Conservation (phyloP, 768 basidiomycete species). For the Mycena albidolilacea region DNA sequence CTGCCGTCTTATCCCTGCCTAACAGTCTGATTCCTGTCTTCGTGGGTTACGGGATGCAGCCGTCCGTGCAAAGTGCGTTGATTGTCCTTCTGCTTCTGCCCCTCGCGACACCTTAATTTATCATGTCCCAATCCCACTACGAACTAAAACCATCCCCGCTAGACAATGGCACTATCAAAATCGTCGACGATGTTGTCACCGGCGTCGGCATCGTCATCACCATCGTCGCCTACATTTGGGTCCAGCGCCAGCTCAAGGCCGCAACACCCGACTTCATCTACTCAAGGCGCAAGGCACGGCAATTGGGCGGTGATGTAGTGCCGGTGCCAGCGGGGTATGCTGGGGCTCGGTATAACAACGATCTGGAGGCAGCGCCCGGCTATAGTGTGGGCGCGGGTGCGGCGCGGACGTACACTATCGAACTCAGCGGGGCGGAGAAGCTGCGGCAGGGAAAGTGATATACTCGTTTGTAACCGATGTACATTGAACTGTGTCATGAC, state of each 20-base stretch:
- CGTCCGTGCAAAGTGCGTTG: constrained; percentile 3
- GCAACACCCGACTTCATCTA: constrained; percentile 21
- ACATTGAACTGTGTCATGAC: too few species aligned
- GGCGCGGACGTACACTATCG: too few species aligned
- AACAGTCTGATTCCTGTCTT: constrained; percentile 57
- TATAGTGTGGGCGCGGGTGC: too few species aligned
- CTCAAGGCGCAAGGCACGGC: constrained; percentile 20
- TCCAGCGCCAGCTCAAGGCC: constrained; percentile 11
- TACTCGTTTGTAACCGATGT: too few species aligned
- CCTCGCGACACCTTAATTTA: background rate
- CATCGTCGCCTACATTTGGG: constrained; percentile 14
- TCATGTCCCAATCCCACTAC: background rate
- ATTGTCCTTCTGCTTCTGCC: background rate
- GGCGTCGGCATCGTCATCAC: constrained; percentile 15
- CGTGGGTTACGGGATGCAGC: constrained; percentile 39
- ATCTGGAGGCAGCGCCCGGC: too few species aligned
- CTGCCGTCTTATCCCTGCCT: constrained; percentile 52
- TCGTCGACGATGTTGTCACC: constrained; percentile 9
- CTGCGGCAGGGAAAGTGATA: too few species aligned
- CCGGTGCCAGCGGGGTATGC: too few species aligned
- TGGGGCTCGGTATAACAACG: too few species aligned
- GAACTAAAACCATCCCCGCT: background rate
- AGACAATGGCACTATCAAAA: constrained; percentile 2
- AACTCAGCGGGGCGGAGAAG: too few species aligned
- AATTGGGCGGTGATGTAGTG: too few species aligned